Base-by-base conservation (phyloP, 2,329 filamentous ascomycete species). In the Nothopassalora personata region DNA sequence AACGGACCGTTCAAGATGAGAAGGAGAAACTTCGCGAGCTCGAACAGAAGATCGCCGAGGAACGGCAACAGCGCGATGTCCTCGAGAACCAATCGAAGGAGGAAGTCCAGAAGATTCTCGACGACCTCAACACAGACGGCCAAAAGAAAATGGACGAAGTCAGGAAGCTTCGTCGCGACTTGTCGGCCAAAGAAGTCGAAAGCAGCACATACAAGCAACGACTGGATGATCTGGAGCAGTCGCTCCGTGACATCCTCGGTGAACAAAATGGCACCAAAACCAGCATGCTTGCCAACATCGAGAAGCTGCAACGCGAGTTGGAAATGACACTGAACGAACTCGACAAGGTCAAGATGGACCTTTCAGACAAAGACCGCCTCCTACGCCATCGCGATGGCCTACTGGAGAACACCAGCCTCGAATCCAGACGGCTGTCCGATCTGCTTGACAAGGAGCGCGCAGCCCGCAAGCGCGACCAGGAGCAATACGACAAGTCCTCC, bases 41-140 rank as follows among this genome's bases (percentile, higher is more conserved):
- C 36, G 78, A 80, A 59, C 83, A 86, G 63, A 85, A 87, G n/a
- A 81, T 96, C 27, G 81, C 84, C 23, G 86, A 88, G 58, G 94
- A 97, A 76, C 82, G 92, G 57, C 84, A 88, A 65, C 93, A 97
- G 75, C 85, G 90, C 48, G 93, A 97, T 72, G 84, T 92, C 52
- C 83, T 97, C 56, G 90, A 91, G 50, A 88, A 85, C 70, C 87
- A 90, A 69, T 92, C 96, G 76, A 96, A 97, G 78, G 89, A 96
- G 71, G 93, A 97, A 71, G 89, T 96, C 54, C 92, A 97, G 76
- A 89, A 93, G 73, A 85, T 96, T 64, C 86, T 97, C 70, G 93
- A 95, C 70, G 91, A 97, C 64, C 86, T 97, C 65, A 97, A 97
- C 72, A 82, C 86, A 45, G 92, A 97, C 74, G 84, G 87, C 27